Base-by-base conservation (phyloP, 2,329 filamentous ascomycete genomes). In the Plenodomus tracheiphilus region DNA sequence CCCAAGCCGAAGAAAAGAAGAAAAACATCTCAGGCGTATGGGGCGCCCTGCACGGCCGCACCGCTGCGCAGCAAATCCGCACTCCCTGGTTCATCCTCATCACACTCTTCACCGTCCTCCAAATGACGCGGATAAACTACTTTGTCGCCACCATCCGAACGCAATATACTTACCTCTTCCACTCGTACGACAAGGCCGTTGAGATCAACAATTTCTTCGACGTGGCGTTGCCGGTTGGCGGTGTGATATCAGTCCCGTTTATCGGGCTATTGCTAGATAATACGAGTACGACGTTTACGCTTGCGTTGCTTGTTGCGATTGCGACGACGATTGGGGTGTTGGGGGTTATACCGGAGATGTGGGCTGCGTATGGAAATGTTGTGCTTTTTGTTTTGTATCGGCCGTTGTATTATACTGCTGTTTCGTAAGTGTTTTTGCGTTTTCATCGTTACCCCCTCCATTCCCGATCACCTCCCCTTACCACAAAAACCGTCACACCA, bases 331-430 rank as follows among this genome's bases (percentile, higher is more conserved):
- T 96, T 49, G 91, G 91, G 15, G 67, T 89, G 3, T 75, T 96
- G 1, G 90, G 91, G 15, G 79, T 91, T 40, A 79, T 96, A 4
- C 86, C 88, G 0, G 78, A 84, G 55, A 75, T 81, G 19, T 87
- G 85, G 81, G 85, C 86, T 0, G 89, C 86, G 0, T 95, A 96
- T 61, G 78, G 80, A 13, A 92, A 92, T 59, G 78, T 96, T 44
- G 75, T 79, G 39, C 80, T 96, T 9, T 96, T 96, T 65, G 89
- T 94, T 10, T 72, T 96, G 18, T 92, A 94, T 65, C 84, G 91
- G 0, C 91, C 92, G 0, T 85, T 96, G 22, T 97, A 96, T 74
- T 96, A 96, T 75, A 95, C 91, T 0, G 85, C 90, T 7, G 89
- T 96, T 49, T 93, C 87, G 49, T 80, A 74, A 74, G 78, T 62